phyloP scores from a whole-genome alignment of 2,329 filamentous ascomycete genomes.

The Diaporthe ilicicola region DNA sequence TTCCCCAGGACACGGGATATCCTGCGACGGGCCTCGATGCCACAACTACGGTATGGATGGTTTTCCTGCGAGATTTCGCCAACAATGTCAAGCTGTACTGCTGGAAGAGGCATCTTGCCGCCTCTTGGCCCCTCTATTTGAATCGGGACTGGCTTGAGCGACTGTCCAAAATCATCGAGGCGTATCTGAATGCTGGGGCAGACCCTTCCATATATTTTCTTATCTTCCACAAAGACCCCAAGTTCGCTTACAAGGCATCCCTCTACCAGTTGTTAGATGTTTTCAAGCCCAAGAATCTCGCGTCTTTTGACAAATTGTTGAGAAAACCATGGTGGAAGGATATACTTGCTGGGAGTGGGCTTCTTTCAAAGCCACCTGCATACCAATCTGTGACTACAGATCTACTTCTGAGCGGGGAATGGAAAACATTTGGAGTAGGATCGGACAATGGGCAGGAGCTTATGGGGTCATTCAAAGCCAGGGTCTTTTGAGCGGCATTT shows the following conservation, averaged over 20 bases:
- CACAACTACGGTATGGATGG: background rate
- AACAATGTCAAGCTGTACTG: conserved; percentile 8
- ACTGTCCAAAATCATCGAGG: background rate
- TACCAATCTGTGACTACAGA: background rate
- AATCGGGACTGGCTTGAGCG: background rate
- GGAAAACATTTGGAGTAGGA: background rate
- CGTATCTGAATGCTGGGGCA: background rate
- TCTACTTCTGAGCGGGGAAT: background rate
- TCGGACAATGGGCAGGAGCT: background rate
- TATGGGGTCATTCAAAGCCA: background rate
- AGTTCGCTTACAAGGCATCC: background rate
- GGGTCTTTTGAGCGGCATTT: background rate
- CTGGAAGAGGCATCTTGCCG: background rate
- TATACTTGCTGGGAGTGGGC: background rate
- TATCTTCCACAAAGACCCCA: background rate
- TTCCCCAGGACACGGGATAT: background rate
- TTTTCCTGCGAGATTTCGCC: background rate
- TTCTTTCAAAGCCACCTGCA: background rate
- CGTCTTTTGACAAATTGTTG: background rate
- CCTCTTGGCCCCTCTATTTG: background rate
- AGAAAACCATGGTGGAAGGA: conserved; percentile 11
- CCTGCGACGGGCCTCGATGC: background rate
- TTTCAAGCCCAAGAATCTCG: background rate
- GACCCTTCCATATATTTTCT: background rate
- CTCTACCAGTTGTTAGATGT: background rate